Conservation (phyloP, 179 eudicot genomes). For the Silene vulgaris region DNA sequence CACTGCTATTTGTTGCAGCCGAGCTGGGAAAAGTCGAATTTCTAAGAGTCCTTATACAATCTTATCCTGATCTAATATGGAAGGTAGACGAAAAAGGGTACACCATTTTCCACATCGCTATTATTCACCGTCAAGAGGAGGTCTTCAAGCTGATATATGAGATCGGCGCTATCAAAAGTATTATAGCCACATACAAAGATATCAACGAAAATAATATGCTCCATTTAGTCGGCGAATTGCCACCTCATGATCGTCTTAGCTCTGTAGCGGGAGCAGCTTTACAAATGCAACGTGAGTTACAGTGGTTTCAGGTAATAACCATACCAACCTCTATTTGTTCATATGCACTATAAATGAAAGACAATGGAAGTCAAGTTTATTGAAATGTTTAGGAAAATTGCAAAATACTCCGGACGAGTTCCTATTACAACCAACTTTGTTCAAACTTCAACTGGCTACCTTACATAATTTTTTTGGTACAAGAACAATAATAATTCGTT, state of each 20-base stretch:
- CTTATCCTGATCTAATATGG: slow-evolving; percentile 37
- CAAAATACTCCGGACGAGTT: too few species aligned
- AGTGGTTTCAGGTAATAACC: slow-evolving; percentile 41
- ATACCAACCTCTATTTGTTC: too few species aligned
- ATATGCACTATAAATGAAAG: too few species aligned
- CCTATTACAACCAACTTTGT: too few species aligned
- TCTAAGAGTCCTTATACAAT: slow-evolving; percentile 12
- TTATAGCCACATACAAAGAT: slow-evolving; percentile 31
- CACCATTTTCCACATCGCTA: slow-evolving; percentile 32
- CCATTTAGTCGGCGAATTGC: slow-evolving; percentile 26
- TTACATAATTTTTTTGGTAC: too few species aligned
- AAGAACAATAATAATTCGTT: too few species aligned
- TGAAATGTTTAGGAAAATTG: too few species aligned
- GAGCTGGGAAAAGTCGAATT: slow-evolving; percentile 23
- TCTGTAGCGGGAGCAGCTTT: slow-evolving; percentile 46
- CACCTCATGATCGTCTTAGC: slow-evolving; percentile 31
- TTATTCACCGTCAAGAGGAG: slow-evolving; percentile 33
- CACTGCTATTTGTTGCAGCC: slow-evolving; percentile 24
- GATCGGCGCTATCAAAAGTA: slow-evolving; percentile 27
- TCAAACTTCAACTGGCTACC: too few species aligned
- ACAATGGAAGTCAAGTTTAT: too few species aligned
- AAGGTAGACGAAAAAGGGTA: slow-evolving; percentile 30
- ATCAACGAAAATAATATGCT: background rate
- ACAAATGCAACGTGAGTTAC: slow-evolving; percentile 44
- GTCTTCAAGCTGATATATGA: slow-evolving; percentile 33